Percentiles rank a stretch among this genome's conserved stretches.
Evolutionary conservation across 768 basidiomycete species (phyloP).

Genomic region (Hydnum rufescens): DNA sequence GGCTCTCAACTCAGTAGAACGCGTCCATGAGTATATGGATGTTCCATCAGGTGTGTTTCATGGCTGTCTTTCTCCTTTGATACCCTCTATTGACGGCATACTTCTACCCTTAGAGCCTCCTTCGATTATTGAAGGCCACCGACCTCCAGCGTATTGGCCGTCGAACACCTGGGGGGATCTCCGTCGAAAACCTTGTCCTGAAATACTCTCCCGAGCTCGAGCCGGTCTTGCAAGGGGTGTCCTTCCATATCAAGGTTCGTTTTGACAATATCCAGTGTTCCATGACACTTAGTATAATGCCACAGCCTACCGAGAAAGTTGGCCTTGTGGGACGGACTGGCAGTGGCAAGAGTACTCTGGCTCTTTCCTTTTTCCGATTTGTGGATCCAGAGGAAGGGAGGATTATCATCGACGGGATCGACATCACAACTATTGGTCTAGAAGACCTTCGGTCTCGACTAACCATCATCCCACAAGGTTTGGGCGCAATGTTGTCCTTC

Average conservation of each 20-base stretch:
- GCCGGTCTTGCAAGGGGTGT: slow-evolving; percentile 20
- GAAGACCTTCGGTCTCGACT: slow-evolving; percentile 3
- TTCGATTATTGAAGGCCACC: slow-evolving; percentile 18
- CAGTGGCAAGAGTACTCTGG: slow-evolving; percentile 17
- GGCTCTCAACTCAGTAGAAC: slow-evolving; percentile 48
- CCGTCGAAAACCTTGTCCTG: slow-evolving; percentile 17
- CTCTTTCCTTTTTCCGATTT: slow-evolving; percentile 23
- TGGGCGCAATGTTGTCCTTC: slow-evolving; percentile 5
- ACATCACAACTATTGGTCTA: slow-evolving; percentile 22
- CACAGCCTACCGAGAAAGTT: slow-evolving; percentile 7
- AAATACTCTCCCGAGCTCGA: slow-evolving; percentile 14
- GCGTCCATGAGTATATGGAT: slow-evolving; percentile 77
- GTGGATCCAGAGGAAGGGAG: slow-evolving; percentile 20
- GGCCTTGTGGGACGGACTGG: slow-evolving; percentile 8
- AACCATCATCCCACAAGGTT: slow-evolving; percentile 23
- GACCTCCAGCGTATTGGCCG: slow-evolving; percentile 18
- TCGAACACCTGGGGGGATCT: slow-evolving; percentile 11
- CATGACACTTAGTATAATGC: too few species aligned
- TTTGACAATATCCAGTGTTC: too few species aligned
- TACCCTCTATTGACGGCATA: slow-evolving; percentile 18
- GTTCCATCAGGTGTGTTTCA: slow-evolving; percentile 56
- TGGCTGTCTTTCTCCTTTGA: not conserved
- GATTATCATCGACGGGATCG: slow-evolving; percentile 24
- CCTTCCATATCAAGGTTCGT: slow-evolving; percentile 17
- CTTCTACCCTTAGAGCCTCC: slow-evolving; percentile 18